Evolutionary conservation across 2,329 filamentous ascomycete genomes (phyloP).

Genomic region (Bipolaris oryzae): DNA sequence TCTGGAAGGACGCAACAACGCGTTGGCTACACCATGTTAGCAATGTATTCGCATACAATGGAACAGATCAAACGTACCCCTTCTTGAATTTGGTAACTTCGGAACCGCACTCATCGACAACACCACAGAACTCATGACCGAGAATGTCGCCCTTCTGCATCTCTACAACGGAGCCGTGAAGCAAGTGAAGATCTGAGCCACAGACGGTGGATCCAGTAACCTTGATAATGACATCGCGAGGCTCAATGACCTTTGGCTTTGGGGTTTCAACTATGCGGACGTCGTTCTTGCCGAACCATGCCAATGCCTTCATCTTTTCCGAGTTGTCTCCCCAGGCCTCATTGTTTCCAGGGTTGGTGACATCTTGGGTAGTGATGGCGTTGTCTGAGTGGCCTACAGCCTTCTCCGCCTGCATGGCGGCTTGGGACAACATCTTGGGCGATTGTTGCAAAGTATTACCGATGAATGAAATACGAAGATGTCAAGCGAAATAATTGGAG

Average conservation of each 20-base stretch:
- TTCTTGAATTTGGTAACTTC: conserved; percentile 53
- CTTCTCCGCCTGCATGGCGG: conserved; percentile 71
- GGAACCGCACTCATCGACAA: conserved; percentile 55
- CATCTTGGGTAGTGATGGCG: conserved; percentile 69
- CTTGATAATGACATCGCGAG: conserved; percentile 78
- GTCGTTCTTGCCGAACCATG: conserved; percentile 81
- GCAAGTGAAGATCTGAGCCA: conserved; percentile 65
- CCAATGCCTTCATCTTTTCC: conserved; percentile 78
- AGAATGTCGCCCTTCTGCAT: conserved; percentile 59
- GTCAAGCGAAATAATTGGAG: neutral
- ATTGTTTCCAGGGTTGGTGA: conserved; percentile 64
- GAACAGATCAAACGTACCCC: conserved; percentile 32
- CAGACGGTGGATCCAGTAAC: conserved; percentile 71
- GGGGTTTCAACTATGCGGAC: conserved; percentile 73
- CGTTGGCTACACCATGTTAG: conserved; percentile 52
- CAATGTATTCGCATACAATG: neutral
- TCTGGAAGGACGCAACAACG: conserved; percentile 87
- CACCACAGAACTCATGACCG: conserved; percentile 60
- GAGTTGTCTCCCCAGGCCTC: conserved; percentile 52
- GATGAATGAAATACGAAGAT: neutral
- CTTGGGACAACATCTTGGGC: conserved; percentile 51
- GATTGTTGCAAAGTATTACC: conserved; percentile 11
- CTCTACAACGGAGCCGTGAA: conserved; percentile 56
- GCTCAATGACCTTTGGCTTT: conserved; percentile 74
- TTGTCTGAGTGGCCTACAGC: conserved; percentile 70